A percentile compares a stretch with the other conserved stretches of the same genome.
These are phyloP conservation scores for Colletotrichum coccodes DNA, from an alignment of 2,329 filamentous ascomycete genomes.

Conservation along the genomic window DNA sequence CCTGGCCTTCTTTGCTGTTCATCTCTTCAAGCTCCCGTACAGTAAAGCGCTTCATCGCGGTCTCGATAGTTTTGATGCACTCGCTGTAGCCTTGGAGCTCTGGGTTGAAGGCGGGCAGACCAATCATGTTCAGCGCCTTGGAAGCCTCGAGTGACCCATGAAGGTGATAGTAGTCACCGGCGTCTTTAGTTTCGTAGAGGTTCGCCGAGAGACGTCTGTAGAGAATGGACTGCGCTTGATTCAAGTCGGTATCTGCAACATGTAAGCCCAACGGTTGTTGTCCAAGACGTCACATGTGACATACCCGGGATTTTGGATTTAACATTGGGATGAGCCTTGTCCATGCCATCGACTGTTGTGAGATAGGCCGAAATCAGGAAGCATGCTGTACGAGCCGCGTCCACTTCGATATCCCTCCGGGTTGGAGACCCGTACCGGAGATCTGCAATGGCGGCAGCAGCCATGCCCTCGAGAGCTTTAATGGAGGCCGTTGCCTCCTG, in stretches of 20 bases:
- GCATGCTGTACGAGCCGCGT: conserved; percentile 63
- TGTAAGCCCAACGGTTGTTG: neutral
- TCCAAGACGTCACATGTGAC: neutral
- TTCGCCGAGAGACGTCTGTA: conserved; percentile 75
- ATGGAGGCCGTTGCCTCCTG: conserved; percentile 56
- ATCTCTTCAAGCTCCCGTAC: conserved; percentile 61
- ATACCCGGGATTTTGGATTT: conserved; percentile 42
- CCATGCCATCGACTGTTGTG: conserved; percentile 63
- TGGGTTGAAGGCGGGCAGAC: conserved; percentile 66
- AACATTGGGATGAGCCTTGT: conserved; percentile 57
- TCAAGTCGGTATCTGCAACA: conserved; percentile 69
- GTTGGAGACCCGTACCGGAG: conserved; percentile 55
- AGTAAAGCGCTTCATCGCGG: conserved; percentile 60
- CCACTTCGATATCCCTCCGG: conserved; percentile 56
- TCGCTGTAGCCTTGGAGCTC: conserved; percentile 65
- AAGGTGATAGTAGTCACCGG: conserved; percentile 72
- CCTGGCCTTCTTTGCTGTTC: conserved; percentile 61
- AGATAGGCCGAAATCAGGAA: conserved; percentile 70
- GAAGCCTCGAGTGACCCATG: conserved; percentile 75
- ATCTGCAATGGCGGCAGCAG: conserved; percentile 69
- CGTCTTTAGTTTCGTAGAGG: conserved; percentile 69
- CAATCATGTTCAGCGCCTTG: conserved; percentile 72
- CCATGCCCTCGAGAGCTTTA: conserved; percentile 68
- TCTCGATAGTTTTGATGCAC: conserved; percentile 64
- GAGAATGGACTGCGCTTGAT: conserved; percentile 71